phyloP scores from a whole-genome alignment of 2,329 filamentous ascomycete species.

The Aspergillus glaucus region DNA sequence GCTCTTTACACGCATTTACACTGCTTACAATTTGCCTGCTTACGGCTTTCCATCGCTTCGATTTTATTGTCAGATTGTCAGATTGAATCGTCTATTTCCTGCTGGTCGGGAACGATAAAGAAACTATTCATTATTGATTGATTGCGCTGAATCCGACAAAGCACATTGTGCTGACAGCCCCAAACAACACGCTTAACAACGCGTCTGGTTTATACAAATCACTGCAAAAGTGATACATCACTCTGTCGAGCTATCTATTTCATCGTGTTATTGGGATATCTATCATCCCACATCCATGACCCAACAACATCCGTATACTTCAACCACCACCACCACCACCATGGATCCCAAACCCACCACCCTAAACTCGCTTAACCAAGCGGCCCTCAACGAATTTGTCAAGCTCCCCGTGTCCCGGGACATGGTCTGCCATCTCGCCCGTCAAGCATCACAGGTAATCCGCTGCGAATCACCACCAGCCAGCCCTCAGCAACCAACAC shows the following conservation, averaged over 20 bases:
- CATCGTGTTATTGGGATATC: neutral
- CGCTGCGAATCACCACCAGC: slow-evolving; percentile 48
- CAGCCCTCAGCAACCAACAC: slow-evolving; percentile 45
- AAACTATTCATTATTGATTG: too few species aligned
- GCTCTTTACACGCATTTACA: too few species aligned
- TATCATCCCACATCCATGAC: neutral
- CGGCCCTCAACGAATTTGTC: slow-evolving; percentile 44
- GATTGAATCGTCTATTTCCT: neutral
- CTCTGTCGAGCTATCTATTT: neutral
- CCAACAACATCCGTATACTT: slow-evolving; percentile 1
- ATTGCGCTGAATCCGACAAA: neutral
- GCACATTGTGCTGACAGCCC: neutral
- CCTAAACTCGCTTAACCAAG: slow-evolving; percentile 28
- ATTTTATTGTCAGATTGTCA: neutral
- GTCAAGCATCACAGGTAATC: slow-evolving; percentile 43
- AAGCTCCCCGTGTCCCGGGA: slow-evolving; percentile 41
- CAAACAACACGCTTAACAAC: too few species aligned
- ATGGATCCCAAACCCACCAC: slow-evolving; percentile 8
- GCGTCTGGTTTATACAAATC: too few species aligned
- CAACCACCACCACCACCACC: slow-evolving; percentile 7
- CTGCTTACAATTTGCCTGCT: neutral
- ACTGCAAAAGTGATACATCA: too few species aligned
- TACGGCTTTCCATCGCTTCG: neutral
- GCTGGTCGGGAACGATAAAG: neutral
- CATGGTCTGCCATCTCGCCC: slow-evolving; percentile 44